Evolutionary conservation across 2,329 filamentous ascomycete species (phyloP), one percentile per base, ranked within the genome.

Genomic region (Sporothrix pseudoabietina): DNA sequence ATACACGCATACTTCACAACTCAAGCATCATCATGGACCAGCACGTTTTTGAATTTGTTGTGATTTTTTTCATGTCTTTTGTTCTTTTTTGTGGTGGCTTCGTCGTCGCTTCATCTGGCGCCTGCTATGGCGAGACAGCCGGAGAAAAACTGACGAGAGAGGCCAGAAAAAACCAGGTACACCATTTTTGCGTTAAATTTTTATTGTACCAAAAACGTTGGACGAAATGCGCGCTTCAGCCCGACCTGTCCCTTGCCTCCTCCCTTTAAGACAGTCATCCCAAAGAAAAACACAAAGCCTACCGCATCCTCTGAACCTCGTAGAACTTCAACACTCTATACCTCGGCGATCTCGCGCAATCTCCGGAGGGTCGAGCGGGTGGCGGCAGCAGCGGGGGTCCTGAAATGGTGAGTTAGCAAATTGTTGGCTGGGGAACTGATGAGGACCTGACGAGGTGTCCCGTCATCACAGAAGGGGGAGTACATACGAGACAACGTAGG

Each of bases 291-390:
- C 32, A 66, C 10, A 19, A 57, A 57, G 30, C 54, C 47, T 55
- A 69, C 71, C 26, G 47, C 71, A 54, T 65, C 41, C 35, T 59
- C 44, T 55, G 57, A 47, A 61, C 26, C 54, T 35, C 55, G 35
- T 61, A n/a, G 54, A 57, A 19, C 32, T 52, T 35, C 57, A 39
- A 8, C 63, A 55, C n/a, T 73, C 88, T 93, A 95, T 86, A 97
- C 93, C 90, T 97, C 94, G 83, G 93, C 93, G 87, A 97, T 97
- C 88, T 98, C 94, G 84, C 94, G 92, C 87, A 98, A 89, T 90
- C 94, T 92, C 87, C 94, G 93, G 86, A 98, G 94, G 81, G 94
- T 98, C 80, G 94, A 98, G 86, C 94, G 91, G 86, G 94, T 97
- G 81, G 94, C 94, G 81, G 94, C 94, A 78, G 94, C 94, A 81